Percentiles rank a stretch among this genome's conserved stretches.
Evolutionary conservation across 371 early-diverging fungal genomes (phyloP).

Genomic region (Smittium culicis): DNA sequence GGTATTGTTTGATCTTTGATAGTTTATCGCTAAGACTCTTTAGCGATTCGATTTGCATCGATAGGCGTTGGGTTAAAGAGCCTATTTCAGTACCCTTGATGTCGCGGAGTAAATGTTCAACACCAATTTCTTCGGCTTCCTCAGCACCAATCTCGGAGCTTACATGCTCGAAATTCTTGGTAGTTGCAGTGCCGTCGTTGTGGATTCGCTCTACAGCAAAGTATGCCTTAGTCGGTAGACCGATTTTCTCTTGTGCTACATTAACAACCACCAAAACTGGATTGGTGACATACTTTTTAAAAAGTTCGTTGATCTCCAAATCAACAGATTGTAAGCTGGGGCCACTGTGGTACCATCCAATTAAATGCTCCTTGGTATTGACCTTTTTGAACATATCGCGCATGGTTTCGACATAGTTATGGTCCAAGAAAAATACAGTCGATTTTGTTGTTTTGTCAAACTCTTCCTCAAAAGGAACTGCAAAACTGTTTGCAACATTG

Average conservation of each 20-base stretch:
- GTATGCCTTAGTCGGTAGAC: conserved; percentile 94
- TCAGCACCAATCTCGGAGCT: conserved; percentile 95
- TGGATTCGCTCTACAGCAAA: conserved; percentile 84
- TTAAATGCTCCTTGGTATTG: conserved; percentile 81
- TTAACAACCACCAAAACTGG: conserved; percentile 92
- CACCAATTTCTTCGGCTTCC: conserved; percentile 99
- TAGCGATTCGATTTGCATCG: conserved; percentile 74
- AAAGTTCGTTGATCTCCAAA: conserved; percentile 94
- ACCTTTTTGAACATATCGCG: conserved; percentile 99
- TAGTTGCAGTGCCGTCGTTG: conserved; percentile 88
- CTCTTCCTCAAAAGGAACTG: conserved; percentile 99
- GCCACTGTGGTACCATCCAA: conserved; percentile 99
- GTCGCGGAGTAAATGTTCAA: conserved; percentile 97
- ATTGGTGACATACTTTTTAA: conserved; percentile 85
- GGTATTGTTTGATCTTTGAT: conserved; percentile 69
- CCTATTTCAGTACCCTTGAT: conserved; percentile 95
- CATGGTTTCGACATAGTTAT: conserved; percentile 98
- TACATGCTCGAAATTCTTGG: conserved; percentile 90
- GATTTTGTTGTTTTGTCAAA: conserved; percentile 70
- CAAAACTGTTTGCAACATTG: conserved; percentile 97
- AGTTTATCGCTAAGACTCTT: conserved; percentile 72
- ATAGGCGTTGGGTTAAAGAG: conserved; percentile 75
- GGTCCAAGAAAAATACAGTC: conserved; percentile 97
- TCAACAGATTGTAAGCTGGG: conserved; percentile 96
- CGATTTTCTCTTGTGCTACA: conserved; percentile 80